Percentiles rank a stretch among this genome's conserved stretches.
Evolutionary conservation across 2,329 filamentous ascomycete genomes (phyloP).

Genomic region (Cercospora janseana): DNA sequence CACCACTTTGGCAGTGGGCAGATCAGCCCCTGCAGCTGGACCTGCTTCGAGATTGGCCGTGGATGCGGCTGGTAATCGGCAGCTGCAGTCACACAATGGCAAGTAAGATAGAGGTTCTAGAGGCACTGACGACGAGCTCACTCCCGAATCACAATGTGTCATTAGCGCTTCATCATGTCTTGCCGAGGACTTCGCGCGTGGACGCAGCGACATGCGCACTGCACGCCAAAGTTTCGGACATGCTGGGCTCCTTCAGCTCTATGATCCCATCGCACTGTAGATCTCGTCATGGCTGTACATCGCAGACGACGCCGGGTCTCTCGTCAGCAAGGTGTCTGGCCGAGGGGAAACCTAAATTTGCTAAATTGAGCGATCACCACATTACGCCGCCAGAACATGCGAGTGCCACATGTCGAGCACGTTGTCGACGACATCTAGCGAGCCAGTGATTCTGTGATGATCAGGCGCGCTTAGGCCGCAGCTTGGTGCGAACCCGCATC

Average conservation of each 20-base stretch:
- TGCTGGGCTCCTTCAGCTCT: not conserved
- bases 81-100: too few relatives aligned
- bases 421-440: not conserved
- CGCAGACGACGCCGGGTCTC: not conserved
- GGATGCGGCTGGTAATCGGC: too few relatives aligned
- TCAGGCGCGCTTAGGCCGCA: not conserved
- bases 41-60: too few relatives aligned
- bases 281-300: not conserved
- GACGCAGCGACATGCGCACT: too few relatives aligned
- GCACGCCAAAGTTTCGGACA: too few relatives aligned
- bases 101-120: too few relatives aligned
- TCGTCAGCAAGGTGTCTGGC: not conserved
- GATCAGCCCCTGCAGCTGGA: too few relatives aligned
- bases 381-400: slow-evolving; percentile 5
- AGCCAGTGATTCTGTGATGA: not conserved
- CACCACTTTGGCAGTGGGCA: too few relatives aligned
- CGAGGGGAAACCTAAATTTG: not conserved
- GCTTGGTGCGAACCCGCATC: not conserved
- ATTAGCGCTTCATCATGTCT: too few relatives aligned
- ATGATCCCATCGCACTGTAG: not conserved
- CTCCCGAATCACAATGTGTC: too few relatives aligned
- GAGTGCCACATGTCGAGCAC: slow-evolving; percentile 9
- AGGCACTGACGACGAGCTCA: too few relatives aligned
- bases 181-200: too few relatives aligned
- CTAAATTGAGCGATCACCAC: slow-evolving; percentile 1